These are phyloP conservation scores for Coemansia sp. DNA, from an alignment of 371 early-diverging fungal species.

Conservation along the genomic window DNA sequence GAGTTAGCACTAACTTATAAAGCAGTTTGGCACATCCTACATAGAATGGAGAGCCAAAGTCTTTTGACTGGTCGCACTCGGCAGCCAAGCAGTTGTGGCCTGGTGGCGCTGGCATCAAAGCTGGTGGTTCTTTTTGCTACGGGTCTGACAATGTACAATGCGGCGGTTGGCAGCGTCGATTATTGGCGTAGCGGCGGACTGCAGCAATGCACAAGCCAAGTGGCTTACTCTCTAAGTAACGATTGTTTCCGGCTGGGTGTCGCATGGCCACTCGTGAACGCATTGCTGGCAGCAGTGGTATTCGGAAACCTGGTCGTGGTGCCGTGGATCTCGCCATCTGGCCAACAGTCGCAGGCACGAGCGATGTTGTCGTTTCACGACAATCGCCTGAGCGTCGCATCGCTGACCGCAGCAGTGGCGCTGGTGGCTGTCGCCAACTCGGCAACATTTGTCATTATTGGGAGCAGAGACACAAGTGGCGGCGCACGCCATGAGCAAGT, in stretches of 20 bases:
- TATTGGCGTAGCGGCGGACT: conserved; percentile 1
- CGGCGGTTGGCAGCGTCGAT: not conserved
- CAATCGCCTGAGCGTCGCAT: conserved; percentile 22
- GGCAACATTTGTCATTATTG: not conserved
- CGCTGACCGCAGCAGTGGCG: not conserved
- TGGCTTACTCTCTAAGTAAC: conserved; percentile 7
- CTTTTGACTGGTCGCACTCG: not conserved
- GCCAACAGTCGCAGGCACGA: not conserved
- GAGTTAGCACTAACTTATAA: too few species aligned
- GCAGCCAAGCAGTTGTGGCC: not conserved
- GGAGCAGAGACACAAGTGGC: not conserved
- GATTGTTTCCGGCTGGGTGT: conserved; percentile 41
- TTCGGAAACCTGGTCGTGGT: not conserved
- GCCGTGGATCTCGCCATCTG: conserved; percentile 5
- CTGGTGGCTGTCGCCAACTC: conserved; percentile 12
- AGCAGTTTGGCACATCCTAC: not conserved
- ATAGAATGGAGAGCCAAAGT: conserved; percentile 1
- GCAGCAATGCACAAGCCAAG: not conserved
- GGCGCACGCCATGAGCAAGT: not conserved
- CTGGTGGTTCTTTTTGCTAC: not conserved
- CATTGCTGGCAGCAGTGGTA: conserved; percentile 2
- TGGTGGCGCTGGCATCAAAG: not conserved
- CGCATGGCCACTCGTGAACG: conserved; percentile 20
- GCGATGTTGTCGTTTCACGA: conserved; percentile 14
- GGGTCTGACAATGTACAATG: conserved; percentile 1